These are phyloP conservation scores for Podospora comata DNA, from an alignment of 495 filamentous ascomycete genomes.

Conservation along the genomic window DNA sequence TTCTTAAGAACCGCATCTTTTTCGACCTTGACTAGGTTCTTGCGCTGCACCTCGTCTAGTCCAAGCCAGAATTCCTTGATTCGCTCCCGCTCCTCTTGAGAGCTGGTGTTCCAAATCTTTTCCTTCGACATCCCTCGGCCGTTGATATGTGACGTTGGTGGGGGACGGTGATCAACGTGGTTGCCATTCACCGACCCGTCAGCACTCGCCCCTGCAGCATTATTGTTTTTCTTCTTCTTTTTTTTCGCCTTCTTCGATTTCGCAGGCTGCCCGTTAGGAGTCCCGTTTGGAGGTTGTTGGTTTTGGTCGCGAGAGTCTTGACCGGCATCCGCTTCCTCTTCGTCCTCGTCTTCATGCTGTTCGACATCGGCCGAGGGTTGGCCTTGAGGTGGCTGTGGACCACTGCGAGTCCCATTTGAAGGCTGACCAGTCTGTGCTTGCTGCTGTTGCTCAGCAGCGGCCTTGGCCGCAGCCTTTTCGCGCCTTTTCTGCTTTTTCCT, in stretches of 20 bases:
- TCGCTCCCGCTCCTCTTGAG: slow-evolving; percentile 86
- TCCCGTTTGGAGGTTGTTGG: slow-evolving; percentile 14
- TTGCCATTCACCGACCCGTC: slow-evolving; percentile 18
- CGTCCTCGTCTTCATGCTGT: slow-evolving; percentile 24
- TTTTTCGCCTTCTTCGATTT: slow-evolving; percentile 61
- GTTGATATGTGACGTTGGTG: slow-evolving; percentile 22
- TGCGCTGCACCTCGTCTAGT: slow-evolving; percentile 89
- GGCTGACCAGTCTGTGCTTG: slow-evolving; percentile 28
- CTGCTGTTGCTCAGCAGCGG: slow-evolving; percentile 47
- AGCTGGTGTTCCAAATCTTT: slow-evolving; percentile 96
- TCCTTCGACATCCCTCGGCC: slow-evolving; percentile 60
- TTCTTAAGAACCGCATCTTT: slow-evolving; percentile 97
- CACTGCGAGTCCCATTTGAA: slow-evolving; percentile 42
- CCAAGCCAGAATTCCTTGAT: slow-evolving; percentile 99
- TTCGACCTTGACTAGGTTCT: slow-evolving; percentile 93
- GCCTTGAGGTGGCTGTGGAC: slow-evolving; percentile 31
- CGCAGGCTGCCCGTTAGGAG: slow-evolving; percentile 12
- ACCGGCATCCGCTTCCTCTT: slow-evolving; percentile 19
- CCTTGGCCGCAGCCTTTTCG: slow-evolving; percentile 71
- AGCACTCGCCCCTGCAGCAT: slow-evolving; percentile 10
- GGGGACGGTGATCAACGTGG: slow-evolving; percentile 23
- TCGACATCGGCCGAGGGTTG: slow-evolving; percentile 32
- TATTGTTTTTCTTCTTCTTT: slow-evolving; percentile 53
- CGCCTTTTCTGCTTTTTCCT: slow-evolving; percentile 90
- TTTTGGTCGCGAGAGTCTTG: slow-evolving; percentile 10